A percentile compares a stretch with the other conserved stretches of the same genome.
Evolutionary conservation across 805 yeast genomes (phyloP).

Genomic region (Lachancea cidri): DNA sequence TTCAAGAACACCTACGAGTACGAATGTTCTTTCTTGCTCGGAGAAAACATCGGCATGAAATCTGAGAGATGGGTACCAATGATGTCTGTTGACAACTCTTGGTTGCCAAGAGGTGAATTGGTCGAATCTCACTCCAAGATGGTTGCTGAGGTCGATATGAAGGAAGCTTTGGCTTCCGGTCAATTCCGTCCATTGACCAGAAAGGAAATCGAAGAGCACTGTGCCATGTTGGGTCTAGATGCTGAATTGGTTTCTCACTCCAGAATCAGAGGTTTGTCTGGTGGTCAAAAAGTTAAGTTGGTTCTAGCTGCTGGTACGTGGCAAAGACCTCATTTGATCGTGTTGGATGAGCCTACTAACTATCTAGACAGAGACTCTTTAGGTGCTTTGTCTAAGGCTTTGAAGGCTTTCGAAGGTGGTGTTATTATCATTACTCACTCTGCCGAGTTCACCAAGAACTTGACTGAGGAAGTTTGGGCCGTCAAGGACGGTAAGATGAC

Average conservation of each 20-base stretch:
- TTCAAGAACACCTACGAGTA: conserved; percentile 99
- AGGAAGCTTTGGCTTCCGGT: conserved; percentile 99
- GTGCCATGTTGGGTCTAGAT: conserved; percentile 97
- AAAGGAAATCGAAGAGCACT: conserved; percentile 99
- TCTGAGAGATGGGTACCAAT: conserved; percentile 99
- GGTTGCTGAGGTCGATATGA: conserved; percentile 99
- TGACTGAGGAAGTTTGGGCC: conserved; percentile 99
- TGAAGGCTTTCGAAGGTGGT: conserved; percentile 99
- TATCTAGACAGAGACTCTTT: conserved; percentile 98
- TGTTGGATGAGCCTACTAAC: conserved; percentile 99
- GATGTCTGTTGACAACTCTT: conserved; percentile 99
- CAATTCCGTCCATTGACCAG: conserved; percentile 99
- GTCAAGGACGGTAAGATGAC: conserved; percentile 97
- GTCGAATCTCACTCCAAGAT: conserved; percentile 96
- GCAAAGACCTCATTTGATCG: conserved; percentile 99
- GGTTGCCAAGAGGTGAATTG: conserved; percentile 99
- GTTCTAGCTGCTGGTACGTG: conserved; percentile 99
- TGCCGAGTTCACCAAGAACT: conserved; percentile 98
- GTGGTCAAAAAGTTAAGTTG: conserved; percentile 99
- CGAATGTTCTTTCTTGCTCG: conserved; percentile 95
- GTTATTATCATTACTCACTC: conserved; percentile 99
- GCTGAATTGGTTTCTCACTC: conserved; percentile 99
- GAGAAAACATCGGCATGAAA: conserved; percentile 99
- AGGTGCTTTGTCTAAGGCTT: conserved; percentile 98
- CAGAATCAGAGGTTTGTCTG: conserved; percentile 99